phyloP scores from a whole-genome alignment of 1,284 basidiomycete genomes.

The Boletellus deceptivus region DNA sequence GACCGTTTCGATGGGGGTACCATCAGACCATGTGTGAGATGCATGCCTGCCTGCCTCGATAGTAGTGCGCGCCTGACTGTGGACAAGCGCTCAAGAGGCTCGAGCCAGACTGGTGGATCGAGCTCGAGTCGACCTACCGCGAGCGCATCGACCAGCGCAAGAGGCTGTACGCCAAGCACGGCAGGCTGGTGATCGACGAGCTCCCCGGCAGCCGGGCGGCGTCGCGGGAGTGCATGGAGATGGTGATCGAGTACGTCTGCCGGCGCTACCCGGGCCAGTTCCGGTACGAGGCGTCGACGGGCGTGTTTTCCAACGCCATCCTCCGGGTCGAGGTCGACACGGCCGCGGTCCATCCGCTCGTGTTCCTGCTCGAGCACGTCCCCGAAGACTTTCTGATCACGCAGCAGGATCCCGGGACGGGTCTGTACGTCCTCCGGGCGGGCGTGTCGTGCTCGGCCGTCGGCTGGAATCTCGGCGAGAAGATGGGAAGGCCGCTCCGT shows the following conservation, averaged over 20 bases:
- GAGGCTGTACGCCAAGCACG: conserved; percentile 37
- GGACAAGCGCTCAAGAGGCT: conserved; percentile 42
- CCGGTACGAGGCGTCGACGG: conserved; percentile 32
- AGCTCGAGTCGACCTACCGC: conserved; percentile 50
- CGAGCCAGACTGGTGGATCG: conserved; percentile 53
- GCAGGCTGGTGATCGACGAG: conserved; percentile 38
- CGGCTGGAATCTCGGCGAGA: conserved; percentile 46
- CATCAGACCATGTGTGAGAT: conserved; percentile 51
- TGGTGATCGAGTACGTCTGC: conserved; percentile 50
- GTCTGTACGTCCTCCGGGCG: conserved; percentile 42
- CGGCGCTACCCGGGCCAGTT: conserved; percentile 48
- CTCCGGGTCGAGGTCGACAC: conserved; percentile 36
- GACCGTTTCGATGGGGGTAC: conserved; percentile 52
- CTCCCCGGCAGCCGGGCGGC: conserved; percentile 43
- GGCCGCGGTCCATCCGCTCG: conserved; percentile 34
- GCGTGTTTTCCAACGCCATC: conserved; percentile 43
- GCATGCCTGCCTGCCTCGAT: no score
- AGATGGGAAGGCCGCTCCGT: conserved; percentile 45
- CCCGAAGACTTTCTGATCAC: conserved; percentile 51
- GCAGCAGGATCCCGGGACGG: conserved; percentile 40
- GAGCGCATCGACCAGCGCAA: conserved; percentile 43
- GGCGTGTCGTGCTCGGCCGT: conserved; percentile 45
- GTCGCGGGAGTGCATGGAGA: conserved; percentile 47
- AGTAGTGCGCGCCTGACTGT: neutral
- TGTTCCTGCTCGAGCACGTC: conserved; percentile 46